Conservation (phyloP, 164 flowering plant genomes). For the Vitis riparia region DNA sequence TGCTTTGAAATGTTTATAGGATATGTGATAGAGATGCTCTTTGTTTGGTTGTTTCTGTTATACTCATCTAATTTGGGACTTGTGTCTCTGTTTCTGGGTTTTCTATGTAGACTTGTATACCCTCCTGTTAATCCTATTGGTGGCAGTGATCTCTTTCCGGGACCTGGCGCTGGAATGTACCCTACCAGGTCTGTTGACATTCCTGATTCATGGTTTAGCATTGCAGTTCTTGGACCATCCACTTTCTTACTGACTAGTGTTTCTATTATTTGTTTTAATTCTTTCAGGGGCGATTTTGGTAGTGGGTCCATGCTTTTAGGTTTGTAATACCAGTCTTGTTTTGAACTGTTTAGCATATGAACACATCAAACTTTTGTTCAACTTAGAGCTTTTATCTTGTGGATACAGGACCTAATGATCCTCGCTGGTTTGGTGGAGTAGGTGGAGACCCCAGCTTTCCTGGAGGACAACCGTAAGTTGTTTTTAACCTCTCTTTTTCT, state of each 20-base stretch:
- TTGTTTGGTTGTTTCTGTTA: no score
- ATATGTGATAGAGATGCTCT: no score
- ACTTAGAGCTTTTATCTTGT: slow-evolving; percentile 5
- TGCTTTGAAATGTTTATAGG: neutral
- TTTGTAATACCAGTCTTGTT: slow-evolving; percentile 17
- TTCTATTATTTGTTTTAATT: slow-evolving; percentile 5
- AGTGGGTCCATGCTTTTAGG: slow-evolving; percentile 70
- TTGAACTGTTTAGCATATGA: neutral
- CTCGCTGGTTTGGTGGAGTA: slow-evolving; percentile 54
- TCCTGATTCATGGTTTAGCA: neutral
- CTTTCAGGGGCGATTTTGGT: slow-evolving; percentile 54
- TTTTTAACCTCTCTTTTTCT: slow-evolving; percentile 2
- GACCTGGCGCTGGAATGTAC: slow-evolving; percentile 69
- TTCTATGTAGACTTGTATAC: slow-evolving; percentile 30
- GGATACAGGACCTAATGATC: slow-evolving; percentile 75
- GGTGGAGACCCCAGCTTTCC: slow-evolving; percentile 34
- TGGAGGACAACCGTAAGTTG: slow-evolving; percentile 55
- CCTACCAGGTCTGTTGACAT: slow-evolving; percentile 49
- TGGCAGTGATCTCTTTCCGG: slow-evolving; percentile 62
- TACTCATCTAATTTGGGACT: neutral
- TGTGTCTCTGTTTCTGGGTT: neutral
- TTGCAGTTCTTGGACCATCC: neutral
- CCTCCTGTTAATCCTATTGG: slow-evolving; percentile 58
- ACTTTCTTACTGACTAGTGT: neutral
- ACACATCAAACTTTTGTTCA: neutral